Evolutionary conservation across 257 asterid species (phyloP).

Genomic region (Capsicum pubescens): DNA sequence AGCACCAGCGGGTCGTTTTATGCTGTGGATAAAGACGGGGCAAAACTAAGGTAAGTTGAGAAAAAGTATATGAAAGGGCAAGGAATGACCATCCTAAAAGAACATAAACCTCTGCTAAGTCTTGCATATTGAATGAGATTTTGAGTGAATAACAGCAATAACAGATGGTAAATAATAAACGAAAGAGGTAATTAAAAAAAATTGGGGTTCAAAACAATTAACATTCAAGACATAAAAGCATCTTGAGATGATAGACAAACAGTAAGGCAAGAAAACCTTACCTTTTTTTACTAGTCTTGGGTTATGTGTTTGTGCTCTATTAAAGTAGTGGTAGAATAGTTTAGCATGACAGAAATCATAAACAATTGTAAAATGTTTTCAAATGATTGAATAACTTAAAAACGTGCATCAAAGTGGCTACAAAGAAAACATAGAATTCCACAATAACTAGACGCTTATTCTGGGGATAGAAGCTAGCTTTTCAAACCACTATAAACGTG

Average conservation of each 20-base stretch:
- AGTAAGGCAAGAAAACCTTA: neutral
- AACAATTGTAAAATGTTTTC: neutral
- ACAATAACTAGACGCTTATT: neutral
- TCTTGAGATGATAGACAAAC: neutral
- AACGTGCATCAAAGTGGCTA: neutral
- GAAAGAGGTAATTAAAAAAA: neutral
- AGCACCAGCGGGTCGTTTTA: conserved; percentile 61
- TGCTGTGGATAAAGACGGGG: conserved; percentile 45
- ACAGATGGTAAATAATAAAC: neutral
- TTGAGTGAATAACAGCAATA: neutral
- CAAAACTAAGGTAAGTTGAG: neutral
- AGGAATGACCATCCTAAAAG: neutral
- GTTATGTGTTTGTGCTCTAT: too few species aligned
- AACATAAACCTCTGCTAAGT: neutral
- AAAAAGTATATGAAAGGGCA: neutral
- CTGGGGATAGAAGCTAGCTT: conserved; percentile 16
- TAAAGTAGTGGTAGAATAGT: neutral
- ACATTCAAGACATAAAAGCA: neutral
- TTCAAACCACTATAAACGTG: neutral
- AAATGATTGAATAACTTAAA: conserved; percentile 8
- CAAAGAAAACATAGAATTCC: conserved; percentile 1
- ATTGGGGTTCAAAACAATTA: neutral
- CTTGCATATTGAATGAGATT: neutral
- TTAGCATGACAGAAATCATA: conserved; percentile 23
- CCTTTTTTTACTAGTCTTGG: neutral